Base-by-base conservation (phyloP, 768 basidiomycete genomes). In the Fomitopsis serialis region DNA sequence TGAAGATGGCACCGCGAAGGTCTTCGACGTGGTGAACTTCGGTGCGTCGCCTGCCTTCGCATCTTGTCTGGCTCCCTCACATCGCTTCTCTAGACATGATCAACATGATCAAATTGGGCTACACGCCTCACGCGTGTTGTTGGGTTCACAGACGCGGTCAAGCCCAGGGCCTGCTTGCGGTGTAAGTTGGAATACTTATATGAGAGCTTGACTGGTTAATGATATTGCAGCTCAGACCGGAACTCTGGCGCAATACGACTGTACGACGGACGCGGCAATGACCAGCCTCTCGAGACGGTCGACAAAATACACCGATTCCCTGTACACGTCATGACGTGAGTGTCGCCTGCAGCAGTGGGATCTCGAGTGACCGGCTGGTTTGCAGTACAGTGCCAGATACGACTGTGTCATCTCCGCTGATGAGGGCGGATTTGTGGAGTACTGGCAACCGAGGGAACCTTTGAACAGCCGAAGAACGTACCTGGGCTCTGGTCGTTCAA, bases 1-100 rank as follows among this genome's bases (percentile, higher is more conserved):
- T 1, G 94, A 93, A 59, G 94, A 96, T 63, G 89, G 92, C 52
- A 92, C 78, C 34, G 92, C 88, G 15, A 94, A 98, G 69, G 90
- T 99, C 27, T 98, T 98, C 61, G 97, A 99, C 66, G 93, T 99
- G 1, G 80, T 97, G 55, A 98, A 98, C 71, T 98, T 98, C 67
- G 97, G 96, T 97, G 61, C 46, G 88, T 66, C 24, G 15, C 27
- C 21, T 45, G 2, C 55, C 10, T n/a, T 49, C 42, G 17, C 6
- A 47, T 32, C 32, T 35, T 22, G 21, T 27, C 19, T 21, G 53
- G 19, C 34, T 47, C n/a, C 21, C 21, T 10, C 11, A 11, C 8
- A n/a, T 21, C n/a, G 37, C n/a, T 19, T 21, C 9, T n/a, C 17
- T n/a, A 98, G 96, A 99, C 68, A 98, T 98, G 96, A 98, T 98